A percentile compares a stretch with the other conserved stretches of the same genome.
Conservation (phyloP, 441 rosid genomes). For the Rhodomyrtus psidioides region DNA sequence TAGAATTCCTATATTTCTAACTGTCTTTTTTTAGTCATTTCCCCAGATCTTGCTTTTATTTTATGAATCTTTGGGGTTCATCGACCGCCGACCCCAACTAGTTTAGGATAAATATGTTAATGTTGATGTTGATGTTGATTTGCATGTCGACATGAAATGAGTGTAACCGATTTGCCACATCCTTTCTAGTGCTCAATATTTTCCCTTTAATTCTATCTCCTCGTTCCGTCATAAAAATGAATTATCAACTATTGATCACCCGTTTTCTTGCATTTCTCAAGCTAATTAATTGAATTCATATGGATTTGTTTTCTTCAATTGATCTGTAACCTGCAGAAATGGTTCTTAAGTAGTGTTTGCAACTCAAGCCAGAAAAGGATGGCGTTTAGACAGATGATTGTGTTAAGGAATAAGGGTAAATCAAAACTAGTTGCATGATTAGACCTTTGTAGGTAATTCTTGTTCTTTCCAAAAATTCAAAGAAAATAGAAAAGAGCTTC, state of each 20-base stretch:
- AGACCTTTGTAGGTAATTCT: neutral
- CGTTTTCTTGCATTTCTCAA: neutral
- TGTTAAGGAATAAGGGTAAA: neutral
- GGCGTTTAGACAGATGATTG: neutral
- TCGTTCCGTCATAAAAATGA: neutral
- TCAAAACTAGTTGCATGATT: neutral
- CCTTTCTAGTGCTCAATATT: neutral
- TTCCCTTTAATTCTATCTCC: neutral
- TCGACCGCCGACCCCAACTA: too few species aligned
- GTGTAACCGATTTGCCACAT: neutral
- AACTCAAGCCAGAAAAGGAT: neutral
- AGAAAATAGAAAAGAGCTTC: neutral
- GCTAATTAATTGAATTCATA: neutral
- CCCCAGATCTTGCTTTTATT: too few species aligned
- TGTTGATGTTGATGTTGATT: too few species aligned
- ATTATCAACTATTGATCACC: neutral
- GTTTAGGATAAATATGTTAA: too few species aligned
- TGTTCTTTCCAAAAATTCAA: neutral
- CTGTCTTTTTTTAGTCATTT: too few species aligned
- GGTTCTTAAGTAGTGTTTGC: neutral
- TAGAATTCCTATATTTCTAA: too few species aligned
- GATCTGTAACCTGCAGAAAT: neutral
- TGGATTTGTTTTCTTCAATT: neutral
- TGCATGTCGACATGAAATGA: neutral
- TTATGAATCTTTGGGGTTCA: too few species aligned